Percentiles rank a stretch among this genome's conserved stretches.
Evolutionary conservation across 2,329 filamentous ascomycete genomes (phyloP).

Genomic region (Helminthosporium solani): DNA sequence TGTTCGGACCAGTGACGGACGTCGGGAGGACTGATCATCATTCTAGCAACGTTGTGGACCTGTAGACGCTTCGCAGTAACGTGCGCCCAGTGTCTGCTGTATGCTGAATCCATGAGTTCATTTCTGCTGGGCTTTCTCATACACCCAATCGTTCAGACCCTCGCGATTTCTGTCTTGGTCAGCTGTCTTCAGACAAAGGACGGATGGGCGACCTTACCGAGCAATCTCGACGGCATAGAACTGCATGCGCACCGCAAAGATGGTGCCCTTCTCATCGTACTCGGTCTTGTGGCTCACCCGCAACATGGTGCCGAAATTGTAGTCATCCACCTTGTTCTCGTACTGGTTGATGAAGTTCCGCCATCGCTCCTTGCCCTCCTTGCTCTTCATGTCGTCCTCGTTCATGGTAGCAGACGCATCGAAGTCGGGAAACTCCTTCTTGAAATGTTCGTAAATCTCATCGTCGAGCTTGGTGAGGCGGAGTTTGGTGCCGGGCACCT

Average conservation of each 20-base stretch:
- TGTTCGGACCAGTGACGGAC: background rate
- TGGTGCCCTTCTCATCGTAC: slow-evolving; percentile 85
- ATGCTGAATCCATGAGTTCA: slow-evolving; percentile 13
- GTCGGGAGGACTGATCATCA: background rate
- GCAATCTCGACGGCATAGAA: slow-evolving; percentile 79
- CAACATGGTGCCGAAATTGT: slow-evolving; percentile 96
- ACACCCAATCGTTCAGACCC: slow-evolving; percentile 96
- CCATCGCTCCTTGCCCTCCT: slow-evolving; percentile 90
- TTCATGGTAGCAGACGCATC: slow-evolving; percentile 77
- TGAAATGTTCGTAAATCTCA: slow-evolving; percentile 89
- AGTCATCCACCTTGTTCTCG: slow-evolving; percentile 94
- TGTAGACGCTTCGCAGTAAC: background rate
- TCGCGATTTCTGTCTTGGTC: slow-evolving; percentile 65
- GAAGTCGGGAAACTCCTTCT: slow-evolving; percentile 87
- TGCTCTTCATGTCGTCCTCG: slow-evolving; percentile 98
- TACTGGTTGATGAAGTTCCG: slow-evolving; percentile 91
- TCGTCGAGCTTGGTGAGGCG: slow-evolving; percentile 93
- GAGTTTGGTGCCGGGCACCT: slow-evolving; percentile 81
- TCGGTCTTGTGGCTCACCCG: slow-evolving; percentile 75
- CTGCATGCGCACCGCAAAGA: slow-evolving; percentile 83
- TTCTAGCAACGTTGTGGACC: background rate
- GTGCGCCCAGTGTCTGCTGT: background rate
- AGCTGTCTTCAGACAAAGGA: slow-evolving; percentile 11
- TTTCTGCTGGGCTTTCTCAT: slow-evolving; percentile 66
- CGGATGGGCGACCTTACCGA: slow-evolving; percentile 51